Evolutionary conservation across 352 stramenopile genomes (phyloP), one percentile per base, ranked within the genome.

Genomic region (Phytophthora capsici): DNA sequence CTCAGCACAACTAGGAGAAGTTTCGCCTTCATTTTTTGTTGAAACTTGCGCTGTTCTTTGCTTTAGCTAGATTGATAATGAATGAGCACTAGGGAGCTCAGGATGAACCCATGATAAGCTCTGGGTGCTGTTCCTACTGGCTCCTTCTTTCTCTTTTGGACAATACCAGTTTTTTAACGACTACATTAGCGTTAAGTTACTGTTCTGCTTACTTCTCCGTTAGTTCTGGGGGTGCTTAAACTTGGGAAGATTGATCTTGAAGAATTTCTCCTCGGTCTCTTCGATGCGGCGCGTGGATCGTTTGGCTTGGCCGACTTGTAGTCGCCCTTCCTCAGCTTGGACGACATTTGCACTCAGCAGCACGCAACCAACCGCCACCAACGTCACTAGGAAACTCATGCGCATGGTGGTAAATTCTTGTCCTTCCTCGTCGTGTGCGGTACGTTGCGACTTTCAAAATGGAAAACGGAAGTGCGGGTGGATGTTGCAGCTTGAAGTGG

Each of bases 371-470:
- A 4, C 26, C 7, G 28, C 50, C 17, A 40, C 13, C 17, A 72
- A 16, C 8, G 49, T 23, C 17, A 71, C 13, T 13, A 66, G 4
- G 48, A 71, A 63, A 23, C 16, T 58, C 34, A 36, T 58, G 43
- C 44, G 56, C 63, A 71, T 67, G 45, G 28, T 52, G 52, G 10
- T 25, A 30, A 2, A 14, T 46, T 63, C 19, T 56, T 30, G 34
- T 13, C 55, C 55, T 44, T 58, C 13, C 37, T 58, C 16, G 36
- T 34, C 30, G 59, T 69, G 54, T 52, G 62, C 17, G 32, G 54
- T 41, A 32, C 54, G 54, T 26, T n/a, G 47, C 47, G 32, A 56
- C 36, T 71, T 66, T 59, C 37, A 48, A 57, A 59, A 56, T 71
- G 22, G 28, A 34, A 34, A 32, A 32, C 26, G 7, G 4, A 34